Base-by-base conservation (phyloP, 2,329 filamentous ascomycete species). In the Exophiala alcalophila region DNA sequence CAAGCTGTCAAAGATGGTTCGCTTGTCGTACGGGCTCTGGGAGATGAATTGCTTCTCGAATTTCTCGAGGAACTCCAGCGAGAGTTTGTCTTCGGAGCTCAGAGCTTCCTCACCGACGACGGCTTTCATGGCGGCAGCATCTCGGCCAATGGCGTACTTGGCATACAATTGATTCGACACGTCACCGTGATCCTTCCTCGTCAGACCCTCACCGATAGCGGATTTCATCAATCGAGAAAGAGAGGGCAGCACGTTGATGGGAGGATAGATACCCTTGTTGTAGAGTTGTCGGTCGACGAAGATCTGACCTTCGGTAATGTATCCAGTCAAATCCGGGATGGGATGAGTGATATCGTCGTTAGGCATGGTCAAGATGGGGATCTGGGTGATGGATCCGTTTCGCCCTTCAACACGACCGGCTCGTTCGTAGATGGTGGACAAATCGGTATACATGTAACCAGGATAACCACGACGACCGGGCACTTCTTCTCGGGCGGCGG, bases 371-470 rank as follows among this genome's bases (percentile, higher is more conserved):
- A 98, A 69, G 65, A 98, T 98, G 48, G 92, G 92, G 61, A 98
- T 96, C 72, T 98, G 92, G 14, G 94, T 98, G 61, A 98, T 98
- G 60, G 92, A 98, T 49, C 94, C 92, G 62, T 97, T 96, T 59
- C 94, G 86, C 59, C 94, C 94, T 62, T 88, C 77, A 36, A 98
- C 92, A 85, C 92, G 92, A 63, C 92, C 92, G 58, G 92, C 92
- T 73, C 92, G 90, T 73, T 98, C 92, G 77, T 98, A 98, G 61
- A 98, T 96, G 63, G 92, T 98, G 47, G 92, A 96, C 82, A 98
- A 86, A 81, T 98, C 94, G 58, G 92, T 98, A 77, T 98, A 98
- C 92, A 98, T 98, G 79, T 98, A 98, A 86, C 92, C 92, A 40
- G 92, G 92, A 75, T 92, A 98, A 79, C 92, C 92, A 82, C 92